Base-by-base conservation (phyloP, 495 filamentous ascomycete species). In the Symbiotaphrina buchneri region DNA sequence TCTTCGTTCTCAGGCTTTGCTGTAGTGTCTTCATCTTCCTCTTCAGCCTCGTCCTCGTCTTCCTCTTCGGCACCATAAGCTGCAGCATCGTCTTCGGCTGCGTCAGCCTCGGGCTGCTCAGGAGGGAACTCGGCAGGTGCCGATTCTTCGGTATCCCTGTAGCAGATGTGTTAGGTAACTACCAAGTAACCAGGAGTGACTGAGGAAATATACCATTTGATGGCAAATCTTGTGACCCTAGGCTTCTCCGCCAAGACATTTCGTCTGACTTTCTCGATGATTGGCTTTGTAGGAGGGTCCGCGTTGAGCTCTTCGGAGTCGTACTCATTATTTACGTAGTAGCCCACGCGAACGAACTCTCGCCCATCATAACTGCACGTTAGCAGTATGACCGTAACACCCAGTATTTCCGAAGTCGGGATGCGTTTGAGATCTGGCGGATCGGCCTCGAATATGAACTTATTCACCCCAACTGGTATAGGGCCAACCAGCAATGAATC, bases 301-400 rank as follows among this genome's bases (percentile, higher is more conserved):
- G 70, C 68, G 36, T 63, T 67, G 28, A 97, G 62, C 53, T 91
- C 81, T 41, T 93, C 82, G 16, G 74, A 75, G 40, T 85, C 78
- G 49, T 97, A 97, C 48, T 95, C 90, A 41, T 95, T 95, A 58
- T 93, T 97, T 36, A 94, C 84, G 42, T 97, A 97, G 63, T 97
- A 97, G 24, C 87, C 87, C 15, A 97, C 87, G 41, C 87, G 84
- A 23, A 97, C 87, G 42, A 97, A 97, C 51, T 97, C 87, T 43
- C 87, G 65, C 33, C 75, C 71, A 44, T 95, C 87, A 55, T 97
- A 97, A 52, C 80, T 79, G 57, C 90, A 94, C 30, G 80, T 87
- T 37, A 97, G 71, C 24, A 97, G 73, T 40, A 97, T 84, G 36
- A 97, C 87, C 21, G 87, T 97, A 21, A 97, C 87, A 35, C 87